Evolutionary conservation across 371 early-diverging fungal species (phyloP), one percentile per base, ranked within the genome.

Genomic region (Parasitella parasitica): DNA sequence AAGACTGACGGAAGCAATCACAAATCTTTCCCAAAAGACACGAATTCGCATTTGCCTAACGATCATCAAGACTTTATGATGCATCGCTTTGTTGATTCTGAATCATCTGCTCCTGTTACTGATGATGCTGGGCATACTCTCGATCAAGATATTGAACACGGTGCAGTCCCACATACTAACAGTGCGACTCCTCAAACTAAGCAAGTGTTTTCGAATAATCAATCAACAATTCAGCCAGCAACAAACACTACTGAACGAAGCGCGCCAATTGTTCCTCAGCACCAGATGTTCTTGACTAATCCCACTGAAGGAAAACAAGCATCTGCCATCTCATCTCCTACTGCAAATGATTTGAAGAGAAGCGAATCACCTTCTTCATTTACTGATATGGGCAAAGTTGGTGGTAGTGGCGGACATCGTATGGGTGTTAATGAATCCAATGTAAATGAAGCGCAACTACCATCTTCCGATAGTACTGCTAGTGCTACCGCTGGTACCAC

Each of bases 51-150:
- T 11, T 43, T 43, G 43, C 43, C 43, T 20, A 22, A 43, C 7
- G 43, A 43, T 9, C 41, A 56, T 41, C 41, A 27, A 16, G 7
- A 41, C 30, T 56, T 56, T 7, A 9, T 56, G 26, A 8, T 11
- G 7, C 56, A 56, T 56, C 56, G 56, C n/a, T 56, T 56, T 20
- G 30, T 41, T 24, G 56, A 56, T n/a, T 22, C 43, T 41, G 56
- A 56, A 30, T 12, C 39, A 32, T 8, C 13, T 11, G 18, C 34
- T 38, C 34, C 26, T 28, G 28, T 32, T 1, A 56, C 39, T 16
- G 56, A 56, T 16, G 56, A 56, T 41, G 38, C 56, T 41, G 38
- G 38, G 8, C 36, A 54, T 18, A 37, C 54, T 4, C 24, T 54
- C 12, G 20, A 35, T 8, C 37, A 54, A 24, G 54, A 54, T 24